Base-by-base conservation (phyloP, 306 rosid genomes). In the Arachis hypogaea region DNA sequence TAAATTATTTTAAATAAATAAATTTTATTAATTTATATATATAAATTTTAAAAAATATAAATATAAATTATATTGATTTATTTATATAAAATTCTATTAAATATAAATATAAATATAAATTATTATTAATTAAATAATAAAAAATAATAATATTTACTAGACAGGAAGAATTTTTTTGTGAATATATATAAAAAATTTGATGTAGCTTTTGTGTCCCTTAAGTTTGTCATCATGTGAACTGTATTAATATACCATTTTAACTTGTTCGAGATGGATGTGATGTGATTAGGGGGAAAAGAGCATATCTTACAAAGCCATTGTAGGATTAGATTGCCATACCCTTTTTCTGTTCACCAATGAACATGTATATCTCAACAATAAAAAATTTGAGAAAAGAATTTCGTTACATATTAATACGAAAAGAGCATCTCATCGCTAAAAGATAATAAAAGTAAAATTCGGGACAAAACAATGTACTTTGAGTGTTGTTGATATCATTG, bases 151-250 rank as follows among this genome's bases (percentile, higher is more conserved):
- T 22, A 22, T 22, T 22, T 22, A 22, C 1, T 22, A 22, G 28
- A 22, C 0, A 22, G 1, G 28, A 1, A 22, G 1, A 1, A 22
- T 22, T 22, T 22, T 22, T 22, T 22, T 22, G 1, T 18, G 22
- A 11, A 63, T 0, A 52, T 2, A 64, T 8, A 9, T 16, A 41
- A 59, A 41, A 18, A 14, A 64, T 44, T 18, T 11, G 11, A 18
- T 71, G 71, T 41, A 28, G 71, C 78, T 74, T 74, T 74, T 63
- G 78, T 52, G 71, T 56, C 18, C 11, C 56, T 41, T 52, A 63
- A 41, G 64, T 52, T 74, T 52, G 44, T 11, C 52, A 7, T 41
- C 28, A 28, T 29, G 10, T 16, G 16, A 52, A 63, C 40, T 73
- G 50, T 54, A 51, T 22, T 22, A 22, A 51, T 40, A 62, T 73